These are phyloP conservation scores for Protea cynaroides DNA, from an alignment of 164 flowering plant species.

Conservation along the genomic window DNA sequence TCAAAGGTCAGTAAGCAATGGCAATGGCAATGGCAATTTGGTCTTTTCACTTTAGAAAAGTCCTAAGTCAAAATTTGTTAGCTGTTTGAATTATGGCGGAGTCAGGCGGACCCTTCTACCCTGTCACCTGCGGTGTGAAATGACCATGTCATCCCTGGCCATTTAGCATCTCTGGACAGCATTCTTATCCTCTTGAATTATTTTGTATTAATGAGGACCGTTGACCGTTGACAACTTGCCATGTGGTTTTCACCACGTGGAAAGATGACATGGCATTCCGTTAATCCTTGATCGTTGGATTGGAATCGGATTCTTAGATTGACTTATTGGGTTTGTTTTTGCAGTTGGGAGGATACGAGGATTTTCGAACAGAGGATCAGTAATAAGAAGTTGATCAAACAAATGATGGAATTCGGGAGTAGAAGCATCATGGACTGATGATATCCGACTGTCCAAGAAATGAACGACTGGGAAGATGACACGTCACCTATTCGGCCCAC, in stretches of 20 bases:
- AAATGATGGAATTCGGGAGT: constrained; percentile 43
- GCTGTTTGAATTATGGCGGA: neutral
- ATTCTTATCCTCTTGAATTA: no score
- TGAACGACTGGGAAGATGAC: neutral
- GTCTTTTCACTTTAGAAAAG: neutral
- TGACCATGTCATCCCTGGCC: no score
- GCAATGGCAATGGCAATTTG: no score
- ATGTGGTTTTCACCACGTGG: no score
- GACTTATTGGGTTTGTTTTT: neutral
- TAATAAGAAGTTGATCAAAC: constrained; percentile 58
- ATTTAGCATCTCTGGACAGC: no score
- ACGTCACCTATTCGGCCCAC: neutral
- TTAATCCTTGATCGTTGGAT: no score
- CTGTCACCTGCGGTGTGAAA: no score
- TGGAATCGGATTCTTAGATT: no score
- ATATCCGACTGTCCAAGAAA: neutral
- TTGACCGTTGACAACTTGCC: no score
- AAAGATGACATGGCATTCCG: no score
- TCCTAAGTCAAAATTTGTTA: neutral
- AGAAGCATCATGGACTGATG: constrained; percentile 1
- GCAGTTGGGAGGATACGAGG: constrained; percentile 32
- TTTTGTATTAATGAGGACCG: neutral
- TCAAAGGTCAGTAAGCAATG: constrained; percentile 14
- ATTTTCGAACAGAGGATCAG: constrained; percentile 42
- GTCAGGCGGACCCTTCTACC: no score